Percentiles rank a stretch among this genome's conserved stretches.
These are phyloP conservation scores for Talaromyces liani DNA, from an alignment of 495 filamentous ascomycete species.

Conservation along the genomic window DNA sequence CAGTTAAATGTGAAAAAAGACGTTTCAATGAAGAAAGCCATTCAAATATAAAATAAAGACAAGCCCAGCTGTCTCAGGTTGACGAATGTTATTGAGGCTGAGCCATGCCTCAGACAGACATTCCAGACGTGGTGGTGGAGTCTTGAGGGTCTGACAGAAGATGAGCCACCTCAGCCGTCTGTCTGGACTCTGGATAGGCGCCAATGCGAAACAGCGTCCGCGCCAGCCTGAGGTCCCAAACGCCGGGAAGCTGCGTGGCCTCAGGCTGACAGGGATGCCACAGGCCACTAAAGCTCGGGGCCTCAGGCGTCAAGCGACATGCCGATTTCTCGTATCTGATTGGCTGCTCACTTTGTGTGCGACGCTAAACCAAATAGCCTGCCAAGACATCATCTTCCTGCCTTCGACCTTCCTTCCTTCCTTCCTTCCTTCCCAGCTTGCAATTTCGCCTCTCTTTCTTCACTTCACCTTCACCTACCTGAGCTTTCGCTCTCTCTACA, in stretches of 20 bases:
- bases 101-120: not conserved
- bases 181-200: not conserved
- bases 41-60: not conserved
- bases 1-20: not conserved
- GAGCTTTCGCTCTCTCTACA: not conserved
- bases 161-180: not conserved
- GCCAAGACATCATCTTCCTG: not conserved
- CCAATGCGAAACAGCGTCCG: not conserved
- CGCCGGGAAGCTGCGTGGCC: not conserved
- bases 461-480: not conserved
- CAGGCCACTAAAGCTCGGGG: not conserved
- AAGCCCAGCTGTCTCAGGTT: not conserved
- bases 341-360: not conserved
- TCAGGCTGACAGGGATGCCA: not conserved
- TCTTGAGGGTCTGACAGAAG: not conserved
- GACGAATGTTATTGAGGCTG: constrained; percentile 5
- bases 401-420: not conserved
- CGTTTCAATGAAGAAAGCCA: not conserved
- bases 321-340: not conserved
- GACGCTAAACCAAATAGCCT: not conserved
- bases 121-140: not conserved
- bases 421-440: not conserved
- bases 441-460: not conserved
- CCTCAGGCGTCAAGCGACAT: not conserved
- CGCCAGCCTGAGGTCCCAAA: not conserved